Evolutionary conservation across 2,329 filamentous ascomycete species (phyloP).

Genomic region (Pseudofabraea citricarpa): DNA sequence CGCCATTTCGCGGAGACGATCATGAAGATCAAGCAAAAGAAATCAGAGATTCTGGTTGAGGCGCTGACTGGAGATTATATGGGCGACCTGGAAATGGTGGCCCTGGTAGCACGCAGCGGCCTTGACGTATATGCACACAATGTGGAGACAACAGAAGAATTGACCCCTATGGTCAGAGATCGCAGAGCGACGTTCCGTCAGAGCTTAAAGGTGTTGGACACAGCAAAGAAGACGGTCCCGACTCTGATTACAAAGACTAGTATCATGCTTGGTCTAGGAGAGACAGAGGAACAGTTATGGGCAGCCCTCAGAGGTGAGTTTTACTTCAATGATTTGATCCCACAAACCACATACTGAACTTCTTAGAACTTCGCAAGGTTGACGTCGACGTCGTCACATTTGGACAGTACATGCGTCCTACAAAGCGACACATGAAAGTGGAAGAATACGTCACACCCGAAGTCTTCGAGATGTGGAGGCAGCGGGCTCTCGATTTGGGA

Average conservation of each 20-base stretch:
- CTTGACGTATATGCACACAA: conserved; percentile 98
- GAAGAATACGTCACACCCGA: conserved; percentile 91
- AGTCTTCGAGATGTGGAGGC: conserved; percentile 86
- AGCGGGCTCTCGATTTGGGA: conserved; percentile 86
- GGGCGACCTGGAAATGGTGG: conserved; percentile 83
- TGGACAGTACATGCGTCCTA: conserved; percentile 99
- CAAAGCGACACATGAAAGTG: conserved; percentile 95
- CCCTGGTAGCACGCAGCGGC: conserved; percentile 77
- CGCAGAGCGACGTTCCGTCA: conserved; percentile 85
- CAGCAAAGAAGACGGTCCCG: conserved; percentile 71
- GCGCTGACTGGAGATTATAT: conserved; percentile 82
- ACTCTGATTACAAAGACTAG: conserved; percentile 97
- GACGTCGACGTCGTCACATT: conserved; percentile 95
- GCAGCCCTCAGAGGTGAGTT: conserved; percentile 64
- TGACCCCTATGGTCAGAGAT: conserved; percentile 88
- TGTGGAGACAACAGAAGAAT: conserved; percentile 85
- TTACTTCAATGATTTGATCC: no score
- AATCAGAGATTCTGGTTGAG: conserved; percentile 72
- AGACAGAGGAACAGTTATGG: conserved; percentile 83
- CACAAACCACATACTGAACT: no score
- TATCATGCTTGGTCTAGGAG: conserved; percentile 92
- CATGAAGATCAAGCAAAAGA: conserved; percentile 84
- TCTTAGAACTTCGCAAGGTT: conserved; percentile 66
- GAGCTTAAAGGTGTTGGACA: conserved; percentile 72
- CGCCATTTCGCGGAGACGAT: conserved; percentile 91